Percentiles rank a stretch among this genome's conserved stretches.
Evolutionary conservation across 768 basidiomycete species (phyloP).

Genomic region (Termitomyces sp.): DNA sequence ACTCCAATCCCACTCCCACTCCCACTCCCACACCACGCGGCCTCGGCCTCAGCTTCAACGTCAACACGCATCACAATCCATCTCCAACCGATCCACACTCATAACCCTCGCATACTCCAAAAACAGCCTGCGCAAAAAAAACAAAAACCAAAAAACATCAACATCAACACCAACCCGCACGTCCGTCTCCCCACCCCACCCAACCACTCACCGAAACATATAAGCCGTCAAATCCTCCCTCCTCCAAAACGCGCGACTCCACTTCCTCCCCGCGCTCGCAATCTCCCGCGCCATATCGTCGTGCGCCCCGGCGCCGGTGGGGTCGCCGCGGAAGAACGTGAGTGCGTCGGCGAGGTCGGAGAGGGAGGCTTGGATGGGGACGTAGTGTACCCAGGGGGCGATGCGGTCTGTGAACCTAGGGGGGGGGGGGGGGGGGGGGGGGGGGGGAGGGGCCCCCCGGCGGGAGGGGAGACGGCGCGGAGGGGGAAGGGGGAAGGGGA

Average conservation of each 20-base stretch:
- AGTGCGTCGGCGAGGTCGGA: conserved; percentile 66
- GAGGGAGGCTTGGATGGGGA: conserved; percentile 60
- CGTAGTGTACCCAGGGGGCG: conserved; percentile 67
- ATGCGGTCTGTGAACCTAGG: conserved; percentile 52
- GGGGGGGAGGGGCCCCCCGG: too few relatives aligned
- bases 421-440: too few relatives aligned
- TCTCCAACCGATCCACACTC: too few relatives aligned
- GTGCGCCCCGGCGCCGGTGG: conserved; percentile 46
- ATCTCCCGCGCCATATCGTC: conserved; percentile 55
- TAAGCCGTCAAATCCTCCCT: conserved; percentile 57
- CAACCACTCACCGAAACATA: conserved; percentile 36
- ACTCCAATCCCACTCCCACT: too few relatives aligned
- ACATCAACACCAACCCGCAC: too few relatives aligned
- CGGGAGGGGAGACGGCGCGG: too few relatives aligned
- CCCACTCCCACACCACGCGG: too few relatives aligned
- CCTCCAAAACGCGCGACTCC: conserved; percentile 57
- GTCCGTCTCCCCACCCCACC: too few relatives aligned
- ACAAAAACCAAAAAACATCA: too few relatives aligned
- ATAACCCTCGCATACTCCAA: background rate
- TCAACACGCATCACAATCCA: too few relatives aligned
- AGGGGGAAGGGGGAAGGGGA: too few relatives aligned
- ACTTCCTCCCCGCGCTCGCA: conserved; percentile 47
- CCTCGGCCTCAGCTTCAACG: too few relatives aligned
- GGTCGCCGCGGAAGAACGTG: conserved; percentile 65
- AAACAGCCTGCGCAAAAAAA: conserved; percentile 34